Base-by-base conservation (phyloP, 2,329 filamentous ascomycete species). In the Botrytis squamosa region DNA sequence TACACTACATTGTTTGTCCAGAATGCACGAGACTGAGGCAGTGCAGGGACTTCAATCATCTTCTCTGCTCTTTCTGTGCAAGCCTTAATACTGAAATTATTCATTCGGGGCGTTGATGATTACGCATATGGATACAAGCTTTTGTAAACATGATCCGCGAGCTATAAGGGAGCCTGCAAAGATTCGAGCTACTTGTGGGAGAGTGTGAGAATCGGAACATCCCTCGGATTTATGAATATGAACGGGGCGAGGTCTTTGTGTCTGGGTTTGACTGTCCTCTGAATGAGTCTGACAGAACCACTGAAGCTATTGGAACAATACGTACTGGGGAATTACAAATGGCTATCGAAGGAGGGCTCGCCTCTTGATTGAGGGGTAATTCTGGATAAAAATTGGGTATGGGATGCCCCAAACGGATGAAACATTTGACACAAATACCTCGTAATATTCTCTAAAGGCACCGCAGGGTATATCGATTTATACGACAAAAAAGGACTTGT, bases 211-310 rank as follows among this genome's bases (percentile, higher is more conserved):
- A 25, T 46, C 63, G 18, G 29, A 14, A 25, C 33, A 25, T 49
- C 6, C 0, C 7, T 42, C 3, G 12, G 4, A n/a, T 18, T 9
- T n/a, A n/a, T n/a, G 22, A 29, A 42, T 7, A 2, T 40, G 5
- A 1, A 18, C 29, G 6, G 25, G 14, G 38, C 25, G 22, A 29
- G 18, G 16, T 40, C 18, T 14, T 3, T 9, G 7, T 42, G 14
- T n/a, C 25, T 16, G 60, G 14, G 4, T 42, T 6, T 63, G 60
- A n/a, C 3, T 38, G 9, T 66, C 22, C 29, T 25, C 12, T 20
- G 2, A 49, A 38, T 25, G 9, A 38, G 18, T n/a, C n/a, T 49
- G 44, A 49, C 20, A 36, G 5, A 40, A 40, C 3, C 29, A 4
- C 5, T 16, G 29, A 49, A 33, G 36, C 33, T 52, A n/a, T 18